Base-by-base conservation (phyloP, 169 alveolate species). In the Neospora caninum region DNA sequence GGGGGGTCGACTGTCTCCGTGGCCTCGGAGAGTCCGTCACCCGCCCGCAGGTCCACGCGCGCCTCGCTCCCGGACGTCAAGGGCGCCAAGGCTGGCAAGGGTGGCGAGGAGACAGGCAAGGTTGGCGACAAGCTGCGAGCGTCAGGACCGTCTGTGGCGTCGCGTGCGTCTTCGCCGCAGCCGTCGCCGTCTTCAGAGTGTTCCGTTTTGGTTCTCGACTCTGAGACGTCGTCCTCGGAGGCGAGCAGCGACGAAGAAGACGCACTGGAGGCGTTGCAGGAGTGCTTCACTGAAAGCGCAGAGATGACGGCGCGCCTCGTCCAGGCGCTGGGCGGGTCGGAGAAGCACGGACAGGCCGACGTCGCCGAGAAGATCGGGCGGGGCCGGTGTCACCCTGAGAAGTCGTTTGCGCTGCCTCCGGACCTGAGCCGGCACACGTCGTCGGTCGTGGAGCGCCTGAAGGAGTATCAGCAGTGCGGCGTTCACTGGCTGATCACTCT, bases 381-480 rank as follows among this genome's bases (percentile, higher is more conserved):
- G 70, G 95, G 95, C 36, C 93, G 95, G 53, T 93, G 95, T 41
- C 83, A 88, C 95, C 43, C 87, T 58, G 70, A 86, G 78, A 22
- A 70, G 78, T 73, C 93, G 27, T 70, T 78, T 69, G 86, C 84
- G 38, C 69, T 80, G 45, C 93, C 93, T 38, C 41, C 29, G 42
- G 88, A 69, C 7, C 86, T 93, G 42, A 80, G 69, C 82, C 86
- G 41, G 54, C 88, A 67, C 84, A 20, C 69, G n/a, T 67, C 42
- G 31, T 70, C 41, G 43, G 91, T n/a, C 38, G 80, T 54, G 93
- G 92, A 45, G 29, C 92, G 94, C 27, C 96, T 97, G 73, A 97
- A 97, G 91, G 97, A 96, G 80, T 97, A 97, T 64, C 98, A 97
- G 93, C 93, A 95, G 70, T 97, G 96, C 89, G 98, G 98, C 38